Base-by-base conservation (phyloP, 2,329 filamentous ascomycete genomes). In the Tolypocladium inflatum region DNA sequence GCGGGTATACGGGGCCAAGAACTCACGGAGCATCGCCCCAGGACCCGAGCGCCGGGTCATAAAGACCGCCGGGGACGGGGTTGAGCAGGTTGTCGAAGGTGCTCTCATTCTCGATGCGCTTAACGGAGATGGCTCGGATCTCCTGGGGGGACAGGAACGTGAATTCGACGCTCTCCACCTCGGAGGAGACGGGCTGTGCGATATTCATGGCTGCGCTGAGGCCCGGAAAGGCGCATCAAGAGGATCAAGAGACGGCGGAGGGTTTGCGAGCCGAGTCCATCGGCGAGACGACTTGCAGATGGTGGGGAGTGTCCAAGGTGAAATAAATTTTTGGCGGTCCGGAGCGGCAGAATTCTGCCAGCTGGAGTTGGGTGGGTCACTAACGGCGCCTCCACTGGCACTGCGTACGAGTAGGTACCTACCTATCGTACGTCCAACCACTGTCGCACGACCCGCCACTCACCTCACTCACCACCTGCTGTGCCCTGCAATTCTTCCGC, bases 61-160 rank as follows among this genome's bases (percentile, higher is more conserved):
- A 96, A 10, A 99, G 81, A 71, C 94, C 94, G 59, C 91, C 91
- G 17, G 91, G 89, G 11, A 95, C 83, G 9, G 93, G 92, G 67
- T 96, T 92, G 64, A 95, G 81, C 58, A 97, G 84, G 59, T 85
- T 91, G 74, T 97, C 94, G 72, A 97, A 94, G n/a, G 94, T 96
- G 64, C 84, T 90, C 55, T 91, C 88, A 76, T 95, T 96, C 69
- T 95, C 89, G 66, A 99, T 96, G 74, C 87, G 86, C 78, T 94
- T 94, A 64, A 97, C 94, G 10, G 94, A 99, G 66, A 97, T 85
- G 61, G 86, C 83, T 71, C 87, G 86, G 70, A 99, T 91, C 73
- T 99, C 93, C 60, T 87, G 80, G 55, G 86, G 80, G 23, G 89
- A 85, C 65, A 97, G 84, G 69, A 95, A 90, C 52, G 85, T 87